Evolutionary conservation across 225 moss, liverwort and hornwort species (phyloP), one percentile per base, ranked within the genome.

Genomic region (Takakia lepidozioides): DNA sequence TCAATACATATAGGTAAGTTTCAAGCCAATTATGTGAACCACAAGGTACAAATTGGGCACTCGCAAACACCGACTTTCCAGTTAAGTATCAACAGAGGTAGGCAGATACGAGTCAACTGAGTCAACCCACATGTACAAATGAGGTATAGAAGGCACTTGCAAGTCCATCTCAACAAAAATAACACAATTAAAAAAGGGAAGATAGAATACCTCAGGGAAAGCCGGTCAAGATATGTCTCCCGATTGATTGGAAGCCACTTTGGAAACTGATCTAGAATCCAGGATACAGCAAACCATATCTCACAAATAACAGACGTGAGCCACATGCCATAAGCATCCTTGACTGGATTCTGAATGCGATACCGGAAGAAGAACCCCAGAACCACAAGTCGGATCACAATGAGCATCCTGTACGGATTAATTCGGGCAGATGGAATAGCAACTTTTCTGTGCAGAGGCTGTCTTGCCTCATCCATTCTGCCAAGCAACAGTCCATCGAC

Each of bases 231-330:
- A n/a, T 93, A 93, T 0, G 93, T 93, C 32, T 93, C 93, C 2
- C 93, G 78, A 22, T 93, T 65, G 60, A 93, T 89, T 1, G 93
- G 93, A 37, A 89, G 40, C 93, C 93, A 93, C 52, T 93, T 93
- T 3, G 93, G 93, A 10, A 93, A 93, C 72, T 93, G 93, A 70
- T 93, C 93, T 8, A 93, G 84, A 28, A 93, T 89, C 93, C 93
- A 93, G 2, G 93, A 93, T 1, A 93, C 58, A 3, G 93, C 93
- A 30, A 93, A 93, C 93, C 93, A 93, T 18, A 93, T 68, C 65
- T 93, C 93, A 49, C 93, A 93, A 5, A 93, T 45, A 3, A 93
- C 88, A 1, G 93, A 93, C 2, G 93, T 93, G 13, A 93, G 58
- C 93, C 93, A 93, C 27, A 93, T 39, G 9, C 89, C 93, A 35